These are phyloP conservation scores for Leccinum fuscescens DNA, from an alignment of 1,284 basidiomycete species.

Conservation along the genomic window DNA sequence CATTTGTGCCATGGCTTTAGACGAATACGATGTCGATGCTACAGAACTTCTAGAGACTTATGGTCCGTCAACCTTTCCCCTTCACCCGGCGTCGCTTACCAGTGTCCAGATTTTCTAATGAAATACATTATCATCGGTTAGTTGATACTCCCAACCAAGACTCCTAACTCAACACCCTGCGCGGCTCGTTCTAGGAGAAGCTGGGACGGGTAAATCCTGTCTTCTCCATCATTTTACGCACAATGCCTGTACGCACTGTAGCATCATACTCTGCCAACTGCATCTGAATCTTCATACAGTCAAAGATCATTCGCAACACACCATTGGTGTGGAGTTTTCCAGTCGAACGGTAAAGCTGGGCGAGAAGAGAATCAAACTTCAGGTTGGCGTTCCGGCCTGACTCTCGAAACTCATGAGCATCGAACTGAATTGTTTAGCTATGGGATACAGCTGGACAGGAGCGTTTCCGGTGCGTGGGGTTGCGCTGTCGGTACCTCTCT, in stretches of 20 bases:
- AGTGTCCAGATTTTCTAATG: slow-evolving; percentile 83
- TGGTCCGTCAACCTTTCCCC: slow-evolving; percentile 47
- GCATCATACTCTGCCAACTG: slow-evolving; percentile 1
- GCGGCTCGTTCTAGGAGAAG: slow-evolving; percentile 66
- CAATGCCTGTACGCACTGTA: slow-evolving; percentile 76
- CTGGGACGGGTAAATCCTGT: slow-evolving; percentile 96
- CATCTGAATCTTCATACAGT: slow-evolving; percentile 48
- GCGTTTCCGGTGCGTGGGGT: slow-evolving; percentile 71
- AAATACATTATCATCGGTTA: slow-evolving; percentile 95
- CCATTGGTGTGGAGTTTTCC: slow-evolving; percentile 95
- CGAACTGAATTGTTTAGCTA: slow-evolving; percentile 48
- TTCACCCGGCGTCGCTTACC: slow-evolving; percentile 16
- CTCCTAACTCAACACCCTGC: slow-evolving; percentile 3
- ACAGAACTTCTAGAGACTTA: slow-evolving; percentile 93
- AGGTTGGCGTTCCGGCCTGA: slow-evolving; percentile 50
- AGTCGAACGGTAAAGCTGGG: slow-evolving; percentile 86
- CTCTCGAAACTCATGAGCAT: slow-evolving; percentile 12
- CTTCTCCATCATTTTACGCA: slow-evolving; percentile 94
- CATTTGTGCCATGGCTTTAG: slow-evolving; percentile 45
- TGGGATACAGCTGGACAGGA: slow-evolving; percentile 99
- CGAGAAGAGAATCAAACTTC: slow-evolving; percentile 91
- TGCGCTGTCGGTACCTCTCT: slow-evolving; percentile 4
- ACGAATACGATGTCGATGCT: slow-evolving; percentile 71
- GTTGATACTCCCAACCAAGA: slow-evolving; percentile 16
- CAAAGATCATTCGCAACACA: slow-evolving; percentile 96